Base-by-base conservation (phyloP, 345 rosid species). In the Citrus medica region DNA sequence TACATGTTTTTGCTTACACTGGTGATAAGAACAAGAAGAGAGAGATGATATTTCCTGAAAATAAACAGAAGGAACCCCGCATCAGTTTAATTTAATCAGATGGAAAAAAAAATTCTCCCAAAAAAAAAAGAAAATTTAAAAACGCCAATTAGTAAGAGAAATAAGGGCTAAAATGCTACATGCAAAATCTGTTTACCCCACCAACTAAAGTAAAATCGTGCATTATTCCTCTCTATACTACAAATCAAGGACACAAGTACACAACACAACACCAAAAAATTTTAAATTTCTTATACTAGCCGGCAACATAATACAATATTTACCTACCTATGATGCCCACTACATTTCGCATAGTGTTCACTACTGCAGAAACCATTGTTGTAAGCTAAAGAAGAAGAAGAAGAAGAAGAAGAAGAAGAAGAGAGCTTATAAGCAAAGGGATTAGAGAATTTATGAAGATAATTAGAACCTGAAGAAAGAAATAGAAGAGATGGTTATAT, bases 11-110 rank as follows among this genome's bases (percentile, higher is more conserved):
- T 56, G 79, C 98, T 90, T 90, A 93, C 99, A 80, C 83, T 3
- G 99, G 99, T 22, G 98, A 95, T 71, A 93, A 76, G 87, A 95
- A 95, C 85, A 93, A 63, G 84, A 87, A 84, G 75, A 93, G 84
- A 5, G 98, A 83, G 84, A 93, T 92, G 74, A 81, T 68, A 73
- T 95, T 95, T 62, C 98, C 98, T 95, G 92, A 74, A 85, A 81
- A 73, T 25, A 40, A 32, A 71, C 1, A 33, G 4, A 21, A 62
- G 71, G 5, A 16, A 5, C 46, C 46, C 58, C 16, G 33, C 10
- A 19, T 67, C 21, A 70, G 37, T 63, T 55, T 63, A 51, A 25
- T 28, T 60, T 25, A 38, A 16, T 35, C 0, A 2, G 27, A 48
- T 28, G 19, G 17, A 1, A 37, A 37, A 37, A 35, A 37, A 37